Base-by-base conservation (phyloP, 495 filamentous ascomycete species). In the Cryomyces minteri region DNA sequence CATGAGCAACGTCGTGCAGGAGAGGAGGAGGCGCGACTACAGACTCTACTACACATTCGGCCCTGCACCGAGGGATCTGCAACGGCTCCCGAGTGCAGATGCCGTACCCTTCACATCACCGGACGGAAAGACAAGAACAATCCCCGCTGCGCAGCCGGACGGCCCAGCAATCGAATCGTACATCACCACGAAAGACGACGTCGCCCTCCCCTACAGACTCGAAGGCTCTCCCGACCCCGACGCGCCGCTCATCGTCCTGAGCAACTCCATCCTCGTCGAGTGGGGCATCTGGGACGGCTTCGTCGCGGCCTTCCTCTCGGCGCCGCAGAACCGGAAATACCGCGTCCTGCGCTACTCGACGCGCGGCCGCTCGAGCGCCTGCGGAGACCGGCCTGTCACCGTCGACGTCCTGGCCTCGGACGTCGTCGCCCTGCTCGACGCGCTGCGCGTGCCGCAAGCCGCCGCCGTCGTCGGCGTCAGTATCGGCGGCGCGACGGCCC, bases 11-110 rank as follows among this genome's bases (percentile, higher is more conserved):
- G 66, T 70, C 29, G 72, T 81, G 29, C 62, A 66, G n/a, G 54
- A 62, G 34, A 75, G 69, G 50, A 65, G 58, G 11, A 66, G 74
- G 38, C 63, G 81, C 8, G 61, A 66, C 0, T 88, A 82, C 60
- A 63, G 74, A 41, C 74, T 84, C 53, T 79, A 82, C 54, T 86
- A 85, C 62, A 79, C 79, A 36, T 87, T 90, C 52, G 80, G 80
- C 0, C 72, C 80, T 0, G 80, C 72, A 0, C 76, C 80, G 6
- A 66, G 81, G 12, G 76, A 85, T 44, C 63, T 87, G 14, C 48
- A 64, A 4, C 67, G 67, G 7, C 48, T 73, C 25, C 53, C 63
- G 9, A 56, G 54, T 4, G 46, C 58, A 5, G 58, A 63, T 33
- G 58, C 58, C 28, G 58, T 49, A 40, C 69, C 55, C 47, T 68